Evolutionary conservation across 805 yeast genomes (phyloP).

Genomic region (Tetrapisispora namnaoensis): DNA sequence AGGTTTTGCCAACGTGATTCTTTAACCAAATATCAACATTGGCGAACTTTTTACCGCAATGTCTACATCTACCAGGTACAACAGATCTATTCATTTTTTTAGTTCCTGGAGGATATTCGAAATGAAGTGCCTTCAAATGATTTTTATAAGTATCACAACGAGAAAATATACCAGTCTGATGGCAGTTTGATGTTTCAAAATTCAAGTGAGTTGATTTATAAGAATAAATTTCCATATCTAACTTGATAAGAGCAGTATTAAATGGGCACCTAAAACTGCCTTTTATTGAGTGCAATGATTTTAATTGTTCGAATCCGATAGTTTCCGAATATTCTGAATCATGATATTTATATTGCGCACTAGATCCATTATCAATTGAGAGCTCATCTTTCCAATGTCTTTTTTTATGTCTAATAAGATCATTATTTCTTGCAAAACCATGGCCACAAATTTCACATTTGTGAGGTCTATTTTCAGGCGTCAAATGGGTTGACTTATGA

Average conservation of each 20-base stretch:
- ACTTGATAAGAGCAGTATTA: conserved; percentile 23
- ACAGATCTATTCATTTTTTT: conserved; percentile 62
- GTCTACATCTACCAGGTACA: conserved; percentile 66
- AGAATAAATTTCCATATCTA: conserved; percentile 26
- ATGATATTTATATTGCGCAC: not conserved
- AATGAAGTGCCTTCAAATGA: conserved; percentile 83
- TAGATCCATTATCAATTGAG: not conserved
- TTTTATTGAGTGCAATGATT: conserved; percentile 22
- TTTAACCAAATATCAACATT: conserved; percentile 75
- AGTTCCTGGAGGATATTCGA: conserved; percentile 81
- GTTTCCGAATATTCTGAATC: not conserved
- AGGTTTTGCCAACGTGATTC: conserved; percentile 48
- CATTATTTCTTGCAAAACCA: conserved; percentile 84
- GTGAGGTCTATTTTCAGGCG: conserved; percentile 66
- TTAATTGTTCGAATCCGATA: conserved; percentile 18
- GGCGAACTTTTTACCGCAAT: conserved; percentile 56
- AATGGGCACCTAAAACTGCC: conserved; percentile 71
- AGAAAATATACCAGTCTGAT: conserved; percentile 74
- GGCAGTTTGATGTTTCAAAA: conserved; percentile 42
- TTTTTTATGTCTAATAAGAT: conserved; percentile 73
- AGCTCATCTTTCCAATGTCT: conserved; percentile 64
- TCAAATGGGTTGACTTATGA: conserved; percentile 68
- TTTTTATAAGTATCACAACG: conserved; percentile 89
- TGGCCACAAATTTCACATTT: conserved; percentile 68
- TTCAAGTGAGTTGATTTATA: conserved; percentile 11